phyloP scores from a whole-genome alignment of 352 stramenopile genomes.

The Phytopythium mirpurense region DNA sequence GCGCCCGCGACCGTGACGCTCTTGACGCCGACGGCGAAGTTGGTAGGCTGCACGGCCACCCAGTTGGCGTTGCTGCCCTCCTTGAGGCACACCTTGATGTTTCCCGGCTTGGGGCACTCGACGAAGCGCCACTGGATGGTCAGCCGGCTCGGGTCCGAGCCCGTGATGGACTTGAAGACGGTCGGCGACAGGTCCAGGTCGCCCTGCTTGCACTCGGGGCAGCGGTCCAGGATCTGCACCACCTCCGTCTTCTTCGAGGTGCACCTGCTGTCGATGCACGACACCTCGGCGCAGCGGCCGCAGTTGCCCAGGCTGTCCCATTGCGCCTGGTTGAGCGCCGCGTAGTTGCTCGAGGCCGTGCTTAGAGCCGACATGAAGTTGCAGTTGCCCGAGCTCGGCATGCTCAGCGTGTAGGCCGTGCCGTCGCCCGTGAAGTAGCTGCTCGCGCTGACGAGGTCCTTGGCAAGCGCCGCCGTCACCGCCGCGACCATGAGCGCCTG shows the following conservation, averaged over 20 bases:
- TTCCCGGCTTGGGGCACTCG: conserved; percentile 46
- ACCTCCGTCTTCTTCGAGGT: conserved; percentile 37
- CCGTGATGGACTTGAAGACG: conserved; percentile 68
- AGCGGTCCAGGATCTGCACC: conserved; percentile 69
- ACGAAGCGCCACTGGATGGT: conserved; percentile 66
- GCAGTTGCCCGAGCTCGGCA: conserved; percentile 37
- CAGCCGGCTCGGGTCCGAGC: conserved; percentile 42
- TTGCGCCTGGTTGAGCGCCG: conserved; percentile 60
- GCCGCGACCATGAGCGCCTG: conserved; percentile 10
- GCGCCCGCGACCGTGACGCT: conserved; percentile 57
- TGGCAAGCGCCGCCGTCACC: conserved; percentile 7
- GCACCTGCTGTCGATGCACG: conserved; percentile 51
- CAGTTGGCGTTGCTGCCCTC: conserved; percentile 52
- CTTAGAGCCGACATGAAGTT: conserved; percentile 48
- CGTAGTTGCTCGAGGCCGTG: conserved; percentile 52
- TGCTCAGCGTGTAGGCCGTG: conserved; percentile 34
- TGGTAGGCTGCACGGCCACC: conserved; percentile 60
- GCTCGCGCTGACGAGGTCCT: conserved; percentile 8
- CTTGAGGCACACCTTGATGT: conserved; percentile 69
- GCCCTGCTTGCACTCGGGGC: conserved; percentile 59
- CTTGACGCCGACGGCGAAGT: conserved; percentile 34
- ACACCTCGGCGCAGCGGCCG: conserved; percentile 54
- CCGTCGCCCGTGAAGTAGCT: conserved; percentile 37
- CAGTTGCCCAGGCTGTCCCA: conserved; percentile 48
- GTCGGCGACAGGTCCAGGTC: conserved; percentile 65